Evolutionary conservation across 495 filamentous ascomycete genomes (phyloP), one percentile per base, ranked within the genome.

Genomic region (Aspergillus heteromorphus): DNA sequence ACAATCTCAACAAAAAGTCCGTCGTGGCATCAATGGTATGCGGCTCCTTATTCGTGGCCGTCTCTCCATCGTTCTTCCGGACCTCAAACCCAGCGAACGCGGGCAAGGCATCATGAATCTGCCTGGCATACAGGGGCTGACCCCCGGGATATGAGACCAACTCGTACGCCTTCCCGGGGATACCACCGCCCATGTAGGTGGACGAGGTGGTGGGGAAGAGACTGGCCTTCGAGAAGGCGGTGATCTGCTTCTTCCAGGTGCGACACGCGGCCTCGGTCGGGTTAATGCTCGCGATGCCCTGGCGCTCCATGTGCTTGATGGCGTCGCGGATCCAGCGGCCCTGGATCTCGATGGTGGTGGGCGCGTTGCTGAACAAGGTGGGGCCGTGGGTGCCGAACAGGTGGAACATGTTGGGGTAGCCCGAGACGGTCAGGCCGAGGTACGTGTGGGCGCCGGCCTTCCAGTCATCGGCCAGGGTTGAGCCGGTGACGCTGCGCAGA

Each of bases 351-450:
- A 76, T 70, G 42, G 69, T 72, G 2, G 64, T 67, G 0, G 78
- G 78, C 0, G 76, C 79, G 57, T 81, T 81, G 62, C 58, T 60
- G 55, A 81, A 73, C 18, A 70, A 69, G 13, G 74, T 78, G 31
- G 72, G 79, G 17, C 61, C 76, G 55, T 79, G 78, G 14, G 73
- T 71, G 40, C 76, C 77, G 55, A 79, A 80, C 10, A 73, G 62
- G 57, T 75, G 72, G 68, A 82, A 81, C 64, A 79, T 70, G 62
- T 83, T 83, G 2, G 80, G 79, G 49, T 73, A 81, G 36, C 72
- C 73, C 48, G 58, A 1, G 31, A 72, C 69, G 2, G 68, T 69
- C 54, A 80, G 66, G 8, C 80, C 80, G 0, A 83, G 69, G 52
- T 75, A 76, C 0, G 77, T 76, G 42, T 67, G 67, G 2, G 71